Conservation (phyloP, 371 early-diverging fungal species). For the Mucor piriformis region DNA sequence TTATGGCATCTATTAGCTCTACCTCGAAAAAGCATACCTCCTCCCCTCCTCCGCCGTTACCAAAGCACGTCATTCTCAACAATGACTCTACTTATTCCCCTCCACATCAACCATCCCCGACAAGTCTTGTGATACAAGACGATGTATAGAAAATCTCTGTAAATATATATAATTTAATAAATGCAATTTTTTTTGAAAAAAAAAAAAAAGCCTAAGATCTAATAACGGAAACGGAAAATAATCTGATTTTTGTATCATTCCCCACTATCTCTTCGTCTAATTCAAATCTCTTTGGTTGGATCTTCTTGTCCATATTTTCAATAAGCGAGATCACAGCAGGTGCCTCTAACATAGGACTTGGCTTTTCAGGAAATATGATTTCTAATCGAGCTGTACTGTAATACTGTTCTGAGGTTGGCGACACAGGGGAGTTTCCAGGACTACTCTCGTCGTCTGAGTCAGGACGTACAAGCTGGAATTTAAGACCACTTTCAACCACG, state of each 20-base stretch:
- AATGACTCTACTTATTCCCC: slow-evolving; percentile 11
- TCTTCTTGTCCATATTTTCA: slow-evolving; percentile 30
- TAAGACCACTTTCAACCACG: slow-evolving; percentile 17
- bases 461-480: slow-evolving; percentile 9
- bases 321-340: slow-evolving; percentile 28
- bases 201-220: neutral
- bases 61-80: slow-evolving; percentile 2
- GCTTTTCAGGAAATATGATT: slow-evolving; percentile 17
- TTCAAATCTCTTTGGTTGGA: slow-evolving; percentile 26
- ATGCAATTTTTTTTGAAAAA: neutral
- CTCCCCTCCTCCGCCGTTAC: slow-evolving; percentile 15
- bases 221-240: slow-evolving; percentile 15
- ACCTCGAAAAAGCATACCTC: neutral
- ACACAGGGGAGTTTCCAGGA: slow-evolving; percentile 3
- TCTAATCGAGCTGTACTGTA: slow-evolving; percentile 8
- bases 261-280: slow-evolving; percentile 17
- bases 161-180: neutral
- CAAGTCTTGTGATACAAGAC: neutral
- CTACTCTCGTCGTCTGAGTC: slow-evolving; percentile 6
- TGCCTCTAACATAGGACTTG: slow-evolving; percentile 20
- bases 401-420: neutral
- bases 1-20: neutral
- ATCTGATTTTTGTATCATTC: neutral
- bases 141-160: neutral
- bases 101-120: slow-evolving; percentile 15